These are phyloP conservation scores for Patellifolia procumbens DNA, from an alignment of 179 eudicot species.

Conservation along the genomic window DNA sequence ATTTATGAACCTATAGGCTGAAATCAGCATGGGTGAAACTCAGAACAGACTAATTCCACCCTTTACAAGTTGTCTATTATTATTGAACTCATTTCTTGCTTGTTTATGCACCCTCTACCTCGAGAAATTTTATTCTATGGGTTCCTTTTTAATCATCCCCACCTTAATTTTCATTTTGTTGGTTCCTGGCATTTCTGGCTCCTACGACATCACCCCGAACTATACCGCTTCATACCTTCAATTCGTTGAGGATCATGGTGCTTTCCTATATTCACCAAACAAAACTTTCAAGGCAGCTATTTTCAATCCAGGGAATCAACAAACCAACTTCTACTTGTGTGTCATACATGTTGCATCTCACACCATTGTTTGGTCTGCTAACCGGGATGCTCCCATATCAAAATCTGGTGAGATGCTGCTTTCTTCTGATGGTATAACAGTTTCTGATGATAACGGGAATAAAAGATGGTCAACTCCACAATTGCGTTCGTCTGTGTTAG, in stretches of 20 bases:
- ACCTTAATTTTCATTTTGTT: constrained; percentile 21
- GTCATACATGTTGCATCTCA: constrained; percentile 60
- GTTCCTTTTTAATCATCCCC: constrained; percentile 26
- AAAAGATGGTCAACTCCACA: constrained; percentile 64
- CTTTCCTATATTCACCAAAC: constrained; percentile 54
- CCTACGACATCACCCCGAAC: constrained; percentile 46
- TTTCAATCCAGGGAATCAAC: constrained; percentile 47
- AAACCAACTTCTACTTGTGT: constrained; percentile 54
- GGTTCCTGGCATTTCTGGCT: constrained; percentile 26
- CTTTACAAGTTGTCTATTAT: constrained; percentile 15
- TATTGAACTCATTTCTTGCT: constrained; percentile 13
- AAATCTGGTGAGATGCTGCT: constrained; percentile 54
- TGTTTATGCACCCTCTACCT: constrained; percentile 23
- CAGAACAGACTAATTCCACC: constrained; percentile 28
- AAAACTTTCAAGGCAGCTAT: constrained; percentile 62
- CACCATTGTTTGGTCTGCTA: constrained; percentile 72
- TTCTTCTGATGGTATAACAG: constrained; percentile 41
- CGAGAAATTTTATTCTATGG: constrained; percentile 42
- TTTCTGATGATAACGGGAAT: constrained; percentile 47
- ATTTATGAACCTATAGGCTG: background rate
- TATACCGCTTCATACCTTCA: constrained; percentile 52
- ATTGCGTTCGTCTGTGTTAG: constrained; percentile 37
- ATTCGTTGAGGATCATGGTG: constrained; percentile 52
- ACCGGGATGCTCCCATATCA: constrained; percentile 58
- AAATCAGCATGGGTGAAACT: constrained; percentile 22